Conservation (phyloP, 768 basidiomycete species). For the Leccinum imitatum region DNA sequence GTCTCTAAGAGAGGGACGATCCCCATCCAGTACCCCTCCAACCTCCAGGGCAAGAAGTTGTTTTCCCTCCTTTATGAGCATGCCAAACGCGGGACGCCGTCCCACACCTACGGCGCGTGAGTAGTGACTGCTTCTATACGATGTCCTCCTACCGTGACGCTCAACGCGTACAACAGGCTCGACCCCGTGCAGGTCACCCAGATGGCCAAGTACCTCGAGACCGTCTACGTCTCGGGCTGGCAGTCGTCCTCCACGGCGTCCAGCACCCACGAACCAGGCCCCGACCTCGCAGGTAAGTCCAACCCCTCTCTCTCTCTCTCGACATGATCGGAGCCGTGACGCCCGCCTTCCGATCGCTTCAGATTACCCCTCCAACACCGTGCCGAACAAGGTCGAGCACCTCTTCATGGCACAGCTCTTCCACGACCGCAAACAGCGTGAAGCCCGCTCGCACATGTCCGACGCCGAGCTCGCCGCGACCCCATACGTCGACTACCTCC, state of each 20-base stretch:
- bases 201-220: constrained; percentile 98
- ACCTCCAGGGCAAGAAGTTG: constrained; percentile 84
- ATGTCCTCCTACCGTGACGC: not conserved
- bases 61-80: constrained; percentile 75
- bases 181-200: constrained; percentile 98
- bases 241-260: constrained; percentile 93
- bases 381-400: constrained; percentile 98
- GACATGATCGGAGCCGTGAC: not conserved
- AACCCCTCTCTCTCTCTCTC: not conserved
- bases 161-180: constrained; percentile 53
- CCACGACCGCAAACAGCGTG: constrained; percentile 97
- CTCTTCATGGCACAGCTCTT: constrained; percentile 98
- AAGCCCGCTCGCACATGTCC: constrained; percentile 68
- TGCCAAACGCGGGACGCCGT: constrained; percentile 72
- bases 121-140: constrained; percentile 36
- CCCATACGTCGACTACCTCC: constrained; percentile 82
- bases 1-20: constrained; percentile 92
- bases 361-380: constrained; percentile 99
- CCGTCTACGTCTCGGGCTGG: constrained; percentile 98
- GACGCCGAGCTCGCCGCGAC: constrained; percentile 70
- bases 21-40: constrained; percentile 81
- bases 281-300: constrained; percentile 87
- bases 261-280: constrained; percentile 93
- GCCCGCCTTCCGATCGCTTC: not conserved
- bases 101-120: constrained; percentile 98